phyloP scores from a whole-genome alignment of 768 basidiomycete species.

The Tricholoma sp. region DNA sequence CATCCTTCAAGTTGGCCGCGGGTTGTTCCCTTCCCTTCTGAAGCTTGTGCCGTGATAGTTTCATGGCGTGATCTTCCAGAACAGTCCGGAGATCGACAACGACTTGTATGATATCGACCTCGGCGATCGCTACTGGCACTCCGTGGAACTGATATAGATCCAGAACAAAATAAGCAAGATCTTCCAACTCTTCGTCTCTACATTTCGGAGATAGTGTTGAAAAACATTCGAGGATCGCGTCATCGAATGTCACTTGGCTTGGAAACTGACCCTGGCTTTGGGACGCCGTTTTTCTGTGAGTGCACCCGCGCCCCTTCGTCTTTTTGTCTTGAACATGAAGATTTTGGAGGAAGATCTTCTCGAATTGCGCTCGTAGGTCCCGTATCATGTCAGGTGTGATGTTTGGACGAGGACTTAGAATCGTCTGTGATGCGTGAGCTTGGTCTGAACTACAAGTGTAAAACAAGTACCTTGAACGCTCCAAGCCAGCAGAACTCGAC shows the following conservation, averaged over 20 bases:
- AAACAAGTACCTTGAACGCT: slow-evolving; percentile 78
- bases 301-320: slow-evolving; percentile 29
- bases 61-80: slow-evolving; percentile 65
- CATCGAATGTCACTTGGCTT: slow-evolving; percentile 56
- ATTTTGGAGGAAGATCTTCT: slow-evolving; percentile 68
- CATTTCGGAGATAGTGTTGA: slow-evolving; percentile 77
- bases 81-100: slow-evolving; percentile 74
- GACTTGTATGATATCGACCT: slow-evolving; percentile 90
- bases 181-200: slow-evolving; percentile 91
- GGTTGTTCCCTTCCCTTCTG: slow-evolving; percentile 17
- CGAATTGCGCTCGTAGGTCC: slow-evolving; percentile 62
- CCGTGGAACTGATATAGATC: slow-evolving; percentile 95
- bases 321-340: slow-evolving; percentile 62
- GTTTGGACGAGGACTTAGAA: slow-evolving; percentile 46
- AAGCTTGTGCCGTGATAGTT: slow-evolving; percentile 19
- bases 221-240: slow-evolving; percentile 79
- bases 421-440: slow-evolving; percentile 40
- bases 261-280: slow-evolving; percentile 28
- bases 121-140: slow-evolving; percentile 79
- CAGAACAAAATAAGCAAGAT: slow-evolving; percentile 88
- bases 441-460: neutral
- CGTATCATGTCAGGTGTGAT: slow-evolving; percentile 41
- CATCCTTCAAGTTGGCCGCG: slow-evolving; percentile 34
- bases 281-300: slow-evolving; percentile 30
- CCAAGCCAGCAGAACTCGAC: slow-evolving; percentile 98